Conservation (phyloP, 208 protist species). For the Trypanosoma rangeli region DNA sequence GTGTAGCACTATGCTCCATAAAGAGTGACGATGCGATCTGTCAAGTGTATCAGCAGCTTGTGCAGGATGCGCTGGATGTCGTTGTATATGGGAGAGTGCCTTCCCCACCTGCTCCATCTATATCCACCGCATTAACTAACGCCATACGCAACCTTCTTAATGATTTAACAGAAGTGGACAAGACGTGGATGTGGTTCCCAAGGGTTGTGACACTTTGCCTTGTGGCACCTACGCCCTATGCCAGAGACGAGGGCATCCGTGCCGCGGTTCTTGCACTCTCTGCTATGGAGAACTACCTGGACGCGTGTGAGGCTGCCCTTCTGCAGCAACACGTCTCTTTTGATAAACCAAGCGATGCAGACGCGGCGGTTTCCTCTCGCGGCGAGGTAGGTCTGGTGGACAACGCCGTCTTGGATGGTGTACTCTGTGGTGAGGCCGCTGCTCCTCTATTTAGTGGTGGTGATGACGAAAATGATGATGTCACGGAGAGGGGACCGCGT, state of each 20-base stretch:
- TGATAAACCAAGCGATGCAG: neutral
- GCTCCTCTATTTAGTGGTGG: neutral
- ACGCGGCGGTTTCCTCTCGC: neutral
- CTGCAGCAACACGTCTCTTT: constrained; percentile 14
- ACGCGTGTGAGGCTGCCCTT: constrained; percentile 11
- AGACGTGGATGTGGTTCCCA: constrained; percentile 13
- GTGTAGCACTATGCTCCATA: constrained; percentile 7
- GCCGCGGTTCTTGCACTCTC: constrained; percentile 18
- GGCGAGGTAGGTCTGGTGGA: constrained; percentile 23
- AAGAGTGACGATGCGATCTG: constrained; percentile 3
- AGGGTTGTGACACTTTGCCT: constrained; percentile 18
- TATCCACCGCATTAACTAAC: neutral
- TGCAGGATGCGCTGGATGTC: constrained; percentile 11
- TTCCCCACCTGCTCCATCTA: neutral
- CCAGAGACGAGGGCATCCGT: constrained; percentile 16
- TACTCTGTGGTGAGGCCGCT: neutral
- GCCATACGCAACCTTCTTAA: constrained; percentile 6
- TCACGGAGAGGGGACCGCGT: neutral
- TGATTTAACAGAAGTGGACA: constrained; percentile 10
- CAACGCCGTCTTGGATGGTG: constrained; percentile 5
- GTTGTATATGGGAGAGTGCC: constrained; percentile 4
- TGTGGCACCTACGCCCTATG: constrained; percentile 4
- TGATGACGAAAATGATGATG: neutral
- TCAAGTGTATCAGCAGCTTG: constrained; percentile 8
- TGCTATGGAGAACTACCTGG: constrained; percentile 22